Evolutionary conservation across 257 asterid species (phyloP).

Genomic region (Solanum clarkiae): DNA sequence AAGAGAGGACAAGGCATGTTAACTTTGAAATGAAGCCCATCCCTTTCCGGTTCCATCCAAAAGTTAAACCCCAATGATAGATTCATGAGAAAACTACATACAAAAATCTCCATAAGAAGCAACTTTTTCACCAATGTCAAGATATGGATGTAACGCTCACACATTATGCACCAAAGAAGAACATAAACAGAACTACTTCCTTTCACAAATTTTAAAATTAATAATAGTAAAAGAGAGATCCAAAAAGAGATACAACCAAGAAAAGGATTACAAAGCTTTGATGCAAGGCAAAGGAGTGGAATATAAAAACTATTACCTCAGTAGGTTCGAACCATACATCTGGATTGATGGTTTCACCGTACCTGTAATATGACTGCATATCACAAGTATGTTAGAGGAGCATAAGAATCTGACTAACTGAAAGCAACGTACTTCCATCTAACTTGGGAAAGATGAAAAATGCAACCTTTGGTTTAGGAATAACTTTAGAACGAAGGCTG

Average conservation of each 20-base stretch:
- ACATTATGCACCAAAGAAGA: neutral
- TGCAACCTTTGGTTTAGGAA: slow-evolving; percentile 71
- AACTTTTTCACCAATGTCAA: neutral
- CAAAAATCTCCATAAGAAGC: neutral
- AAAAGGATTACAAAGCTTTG: neutral
- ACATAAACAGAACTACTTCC: neutral
- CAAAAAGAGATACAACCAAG: neutral
- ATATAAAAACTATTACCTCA: slow-evolving; percentile 44
- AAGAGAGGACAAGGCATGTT: neutral
- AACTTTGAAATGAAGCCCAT: neutral
- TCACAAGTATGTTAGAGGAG: slow-evolving; percentile 4
- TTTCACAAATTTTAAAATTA: neutral
- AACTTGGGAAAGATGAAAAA: neutral
- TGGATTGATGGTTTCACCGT: slow-evolving; percentile 59
- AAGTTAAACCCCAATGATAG: neutral
- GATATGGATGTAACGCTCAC: neutral
- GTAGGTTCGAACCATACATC: slow-evolving; percentile 98
- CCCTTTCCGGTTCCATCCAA: neutral
- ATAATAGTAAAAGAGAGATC: neutral
- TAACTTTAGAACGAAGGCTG: slow-evolving; percentile 76
- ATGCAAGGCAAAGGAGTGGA: neutral
- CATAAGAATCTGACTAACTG: neutral
- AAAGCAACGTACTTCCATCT: neutral
- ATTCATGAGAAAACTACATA: neutral
- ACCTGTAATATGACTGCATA: slow-evolving; percentile 77